phyloP scores from a whole-genome alignment of 2,329 filamentous ascomycete genomes.

The Trematosphaeria pertusa region DNA sequence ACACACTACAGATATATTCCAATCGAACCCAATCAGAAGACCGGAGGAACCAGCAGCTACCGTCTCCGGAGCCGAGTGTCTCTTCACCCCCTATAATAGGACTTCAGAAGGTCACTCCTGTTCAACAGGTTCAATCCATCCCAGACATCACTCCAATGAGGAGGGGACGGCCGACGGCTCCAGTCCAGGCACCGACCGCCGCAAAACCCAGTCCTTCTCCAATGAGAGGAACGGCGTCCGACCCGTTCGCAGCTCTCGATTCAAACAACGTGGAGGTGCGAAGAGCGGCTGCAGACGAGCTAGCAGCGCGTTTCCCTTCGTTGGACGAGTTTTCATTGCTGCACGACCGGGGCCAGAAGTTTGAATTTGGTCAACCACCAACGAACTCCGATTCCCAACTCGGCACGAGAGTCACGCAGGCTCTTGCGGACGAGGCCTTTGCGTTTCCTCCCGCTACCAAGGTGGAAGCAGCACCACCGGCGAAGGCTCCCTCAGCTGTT shows the following conservation, averaged over 20 bases:
- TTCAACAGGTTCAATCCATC: constrained; percentile 73
- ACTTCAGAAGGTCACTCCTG: constrained; percentile 79
- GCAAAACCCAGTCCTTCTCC: constrained; percentile 72
- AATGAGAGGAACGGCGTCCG: constrained; percentile 70
- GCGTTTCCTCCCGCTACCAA: constrained; percentile 53
- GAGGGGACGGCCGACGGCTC: constrained; percentile 74
- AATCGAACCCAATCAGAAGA: constrained; percentile 69
- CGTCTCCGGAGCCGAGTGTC: constrained; percentile 60
- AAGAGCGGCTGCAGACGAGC: constrained; percentile 71
- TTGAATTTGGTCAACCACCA: constrained; percentile 70
- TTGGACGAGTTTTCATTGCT: constrained; percentile 92
- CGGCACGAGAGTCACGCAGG: constrained; percentile 73
- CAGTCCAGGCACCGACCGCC: constrained; percentile 50
- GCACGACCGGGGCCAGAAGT: constrained; percentile 82
- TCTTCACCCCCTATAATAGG: constrained; percentile 71
- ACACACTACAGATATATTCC: constrained; percentile 55
- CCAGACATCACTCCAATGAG: constrained; percentile 95
- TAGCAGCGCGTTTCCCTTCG: constrained; percentile 85
- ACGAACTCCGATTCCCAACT: constrained; percentile 56
- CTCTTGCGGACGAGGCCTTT: constrained; percentile 86
- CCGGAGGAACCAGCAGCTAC: constrained; percentile 65
- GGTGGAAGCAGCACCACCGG: constrained; percentile 34
- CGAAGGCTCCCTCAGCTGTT: constrained; percentile 37
- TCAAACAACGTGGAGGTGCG: constrained; percentile 61
- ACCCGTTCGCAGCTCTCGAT: constrained; percentile 92